Evolutionary conservation across 495 filamentous ascomycete species (phyloP), one percentile per base, ranked within the genome.

Genomic region (Penicillium lividum): DNA sequence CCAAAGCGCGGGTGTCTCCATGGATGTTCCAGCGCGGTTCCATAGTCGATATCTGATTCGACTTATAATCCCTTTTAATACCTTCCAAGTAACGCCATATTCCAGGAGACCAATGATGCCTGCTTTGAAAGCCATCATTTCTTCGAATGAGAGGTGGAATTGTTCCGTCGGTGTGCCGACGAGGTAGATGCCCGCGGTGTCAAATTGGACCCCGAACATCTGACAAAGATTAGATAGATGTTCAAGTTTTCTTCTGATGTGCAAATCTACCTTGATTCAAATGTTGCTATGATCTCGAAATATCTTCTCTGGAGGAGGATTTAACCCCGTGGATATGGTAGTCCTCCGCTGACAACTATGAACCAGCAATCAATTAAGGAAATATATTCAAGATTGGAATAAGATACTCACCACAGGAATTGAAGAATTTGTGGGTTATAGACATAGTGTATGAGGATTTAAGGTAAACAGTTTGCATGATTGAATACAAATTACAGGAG

Each of bases 161-260:
- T 67, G 61, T 9, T 55, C 54, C 11, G 51, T 61, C 4, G 54
- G 51, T 15, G 64, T 67, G 43, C 64, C 64, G 58, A 67, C 58
- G 33, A 64, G 58, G 53, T 67, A 67, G 42, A 59, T 61, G 30
- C 64, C 64, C 5, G 61, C 61, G 18, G 60, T 50, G 22, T 67
- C 64, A 38, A 67, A 64, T 59, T 67, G 64, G 43, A 67, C 64
- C n/a, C 47, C 53, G 56, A 67, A 67, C 56, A 59, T 59, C 44
- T 65, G 33, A 34, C 45, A 3, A 6, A 11, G 1, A 6, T 46
- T 56, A 58, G 44, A 49, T 36, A 36, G 13, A 16, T 15, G 25
- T 53, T 40, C 10, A 44, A 27, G 25, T 13, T 1, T 47, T 29
- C 3, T 9, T 6, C 28, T 27, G 0, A 15, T 22, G 15, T 33